A percentile compares a stretch with the other conserved stretches of the same genome.
phyloP scores from a whole-genome alignment of 1,139 yeast genomes.

The Suhomyces atakaporum region DNA sequence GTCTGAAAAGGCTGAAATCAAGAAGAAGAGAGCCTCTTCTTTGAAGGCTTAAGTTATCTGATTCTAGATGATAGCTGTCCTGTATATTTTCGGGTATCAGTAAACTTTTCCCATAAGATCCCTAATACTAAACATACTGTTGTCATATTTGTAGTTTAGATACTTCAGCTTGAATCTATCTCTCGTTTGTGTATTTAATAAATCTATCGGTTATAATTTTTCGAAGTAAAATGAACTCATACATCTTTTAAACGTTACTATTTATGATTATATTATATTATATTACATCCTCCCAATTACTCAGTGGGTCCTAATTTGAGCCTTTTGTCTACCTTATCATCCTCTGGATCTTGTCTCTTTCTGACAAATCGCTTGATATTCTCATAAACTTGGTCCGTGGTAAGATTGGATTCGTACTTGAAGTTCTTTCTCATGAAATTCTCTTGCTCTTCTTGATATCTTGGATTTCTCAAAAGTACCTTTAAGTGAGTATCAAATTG shows the following conservation, averaged over 20 bases:
- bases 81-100: constrained; percentile 5
- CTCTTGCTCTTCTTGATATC: constrained; percentile 69
- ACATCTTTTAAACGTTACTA: too few species aligned
- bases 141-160: constrained; percentile 11
- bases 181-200: constrained; percentile 13
- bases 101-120: constrained; percentile 7
- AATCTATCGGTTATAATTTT: constrained; percentile 10
- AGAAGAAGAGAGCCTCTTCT: constrained; percentile 99
- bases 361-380: constrained; percentile 68
- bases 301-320: constrained; percentile 11
- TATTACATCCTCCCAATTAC: too few species aligned
- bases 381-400: constrained; percentile 68
- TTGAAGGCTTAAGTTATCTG: constrained; percentile 66
- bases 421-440: constrained; percentile 64
- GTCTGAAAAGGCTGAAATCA: constrained; percentile 97
- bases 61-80: constrained; percentile 10
- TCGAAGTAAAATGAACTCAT: neutral
- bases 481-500: constrained; percentile 74
- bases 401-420: constrained; percentile 59
- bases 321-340: constrained; percentile 13
- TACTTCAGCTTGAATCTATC: constrained; percentile 8
- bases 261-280: too few species aligned
- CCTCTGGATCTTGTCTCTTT: constrained; percentile 23
- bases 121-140: constrained; percentile 14
- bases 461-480: constrained; percentile 75